Base-by-base conservation (phyloP, 2,329 filamentous ascomycete genomes). In the Colletotrichum shisoi region DNA sequence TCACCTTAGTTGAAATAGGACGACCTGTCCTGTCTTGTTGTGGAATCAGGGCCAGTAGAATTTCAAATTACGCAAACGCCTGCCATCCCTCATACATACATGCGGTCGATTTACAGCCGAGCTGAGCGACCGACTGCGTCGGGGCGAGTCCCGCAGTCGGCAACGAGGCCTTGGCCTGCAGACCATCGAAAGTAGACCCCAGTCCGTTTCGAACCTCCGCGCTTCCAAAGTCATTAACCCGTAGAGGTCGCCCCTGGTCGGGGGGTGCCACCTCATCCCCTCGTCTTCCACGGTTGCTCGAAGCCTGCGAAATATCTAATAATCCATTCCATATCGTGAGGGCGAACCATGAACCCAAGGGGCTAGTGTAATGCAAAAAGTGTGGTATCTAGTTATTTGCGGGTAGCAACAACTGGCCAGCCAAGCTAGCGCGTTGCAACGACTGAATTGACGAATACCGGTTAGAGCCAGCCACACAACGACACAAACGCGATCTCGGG, bases 371-470 rank as follows among this genome's bases (percentile, higher is more conserved):
- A 71, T 67, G 67, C 54, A 51, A 69, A 51, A 67, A 67, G 62
- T 56, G 59, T 61, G 64, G 63, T 67, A 67, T 59, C 37, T 71
- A 70, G 75, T 76, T 80, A 79, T 69, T 79, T 76, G 67, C 76
- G 78, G 62, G 79, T 78, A 53, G 79, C 79, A 70, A 84, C 75
- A 71, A 84, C 82, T 81, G 63, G 52, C 52, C 52, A 52, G 46
- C 15, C 40, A 63, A 15, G 57, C 76, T 72, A 79, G 71, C 73
- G 74, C 62, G 76, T 79, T 65, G 75, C 74, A 69, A 79, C 72
- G 63, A 80, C 78, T 80, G 31, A 27, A 60, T 27, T n/a, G 31
- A 37, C 37, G 40, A 61, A 17, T 8, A 58, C 31, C 51, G 53
- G 62, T 66, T 52, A 52, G 62, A 6, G 24, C 24, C 24, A 69